phyloP scores from a whole-genome alignment of 495 filamentous ascomycete species.

The Podospora sp. region DNA sequence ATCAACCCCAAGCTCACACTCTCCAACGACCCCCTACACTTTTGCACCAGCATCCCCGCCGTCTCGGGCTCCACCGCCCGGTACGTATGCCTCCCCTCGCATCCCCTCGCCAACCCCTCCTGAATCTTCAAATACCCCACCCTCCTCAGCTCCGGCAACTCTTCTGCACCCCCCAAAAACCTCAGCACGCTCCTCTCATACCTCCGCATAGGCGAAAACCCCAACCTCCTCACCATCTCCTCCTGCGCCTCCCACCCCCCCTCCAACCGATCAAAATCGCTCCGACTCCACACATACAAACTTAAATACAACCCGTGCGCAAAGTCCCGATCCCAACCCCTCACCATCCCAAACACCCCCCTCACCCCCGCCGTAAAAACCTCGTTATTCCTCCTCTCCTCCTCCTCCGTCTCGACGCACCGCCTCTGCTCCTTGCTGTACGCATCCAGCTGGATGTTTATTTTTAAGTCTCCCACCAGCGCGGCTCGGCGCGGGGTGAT shows the following conservation, averaged over 20 bases:
- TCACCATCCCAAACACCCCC: neutral
- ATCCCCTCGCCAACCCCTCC: neutral
- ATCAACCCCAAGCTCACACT: neutral
- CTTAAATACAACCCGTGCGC: neutral
- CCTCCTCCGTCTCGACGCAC: conserved; percentile 2
- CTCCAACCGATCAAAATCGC: conserved; percentile 1
- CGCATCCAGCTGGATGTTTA: neutral
- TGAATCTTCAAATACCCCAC: neutral
- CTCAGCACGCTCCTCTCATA: neutral
- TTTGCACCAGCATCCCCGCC: conserved; percentile 3
- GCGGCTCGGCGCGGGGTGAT: neutral
- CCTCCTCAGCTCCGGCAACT: neutral
- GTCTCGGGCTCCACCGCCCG: conserved; percentile 4
- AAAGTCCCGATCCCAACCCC: neutral
- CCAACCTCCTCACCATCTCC: neutral
- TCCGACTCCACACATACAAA: neutral
- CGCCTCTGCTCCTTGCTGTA: neutral
- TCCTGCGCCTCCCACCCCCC: neutral
- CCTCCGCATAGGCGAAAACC: neutral
- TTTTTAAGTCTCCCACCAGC: neutral
- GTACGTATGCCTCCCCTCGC: neutral
- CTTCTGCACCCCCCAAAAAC: neutral
- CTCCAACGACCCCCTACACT: neutral
- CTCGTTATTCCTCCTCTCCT: conserved; percentile 11
- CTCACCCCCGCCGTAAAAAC: conserved; percentile 7